Base-by-base conservation (phyloP, 108 stramenopile species). In the Mayamaea pseudoterrestris region DNA sequence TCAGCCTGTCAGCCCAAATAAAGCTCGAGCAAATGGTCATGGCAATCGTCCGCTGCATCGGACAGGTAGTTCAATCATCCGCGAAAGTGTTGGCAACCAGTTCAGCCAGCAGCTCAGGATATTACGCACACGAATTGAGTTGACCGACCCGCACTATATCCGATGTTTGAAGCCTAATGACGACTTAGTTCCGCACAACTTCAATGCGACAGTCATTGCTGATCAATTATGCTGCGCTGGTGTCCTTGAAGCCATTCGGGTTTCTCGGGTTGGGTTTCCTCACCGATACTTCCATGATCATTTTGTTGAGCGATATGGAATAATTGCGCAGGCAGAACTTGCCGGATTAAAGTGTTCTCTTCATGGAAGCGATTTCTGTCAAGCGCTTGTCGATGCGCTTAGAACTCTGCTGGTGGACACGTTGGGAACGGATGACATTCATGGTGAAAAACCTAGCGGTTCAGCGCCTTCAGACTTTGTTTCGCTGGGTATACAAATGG, bases 91-190 rank as follows among this genome's bases (percentile, higher is more conserved):
- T 25, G 84, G 78, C 1, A 65, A 61, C 27, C 90, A 96, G 55
- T 98, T 98, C 65, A 86, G 89, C 54, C 24, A 54, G 11, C 93
- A 94, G 56, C 80, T 97, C 18, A 58, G 69, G 27, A 68, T 80
- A 37, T 75, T 99, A 36, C 85, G 94, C 34, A 53, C 43, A 22
- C 78, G 85, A 3, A 84, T 99, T 40, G 91, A 94, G 46, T 58
- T 57, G 14, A 98, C 96, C 0, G 74, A 74, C n/a, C 98, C 98
- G 0, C 98, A 99, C 67, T 99, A 94, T 40, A 78, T 99, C 23
- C 93, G 98, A 18, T 99, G 98, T 69, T 71, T 99, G 34, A 99
- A 99, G 69, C 96, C 98, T 40, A 99, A 99, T 54, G 93, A 93
- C 47, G 70, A 80, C 20, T 60, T 90, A 32, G 61, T 71, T 29